A percentile compares a stretch with the other conserved stretches of the same genome.
Conservation (phyloP, 1,284 basidiomycete species). For the Ganoderma lucidum region DNA sequence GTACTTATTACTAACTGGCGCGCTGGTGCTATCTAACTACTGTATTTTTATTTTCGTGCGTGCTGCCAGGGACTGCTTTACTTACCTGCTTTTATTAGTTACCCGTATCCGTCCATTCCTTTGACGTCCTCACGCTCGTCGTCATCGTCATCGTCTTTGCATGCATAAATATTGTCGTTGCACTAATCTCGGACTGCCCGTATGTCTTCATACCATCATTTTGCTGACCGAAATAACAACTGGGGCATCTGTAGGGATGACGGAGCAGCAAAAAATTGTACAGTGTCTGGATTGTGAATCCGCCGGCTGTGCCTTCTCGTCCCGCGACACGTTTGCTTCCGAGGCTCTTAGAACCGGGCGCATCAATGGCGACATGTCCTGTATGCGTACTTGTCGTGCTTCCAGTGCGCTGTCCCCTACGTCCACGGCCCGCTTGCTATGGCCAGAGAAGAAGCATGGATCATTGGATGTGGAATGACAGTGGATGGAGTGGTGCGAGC, state of each 20-base stretch:
- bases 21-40: background rate
- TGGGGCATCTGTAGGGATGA: background rate
- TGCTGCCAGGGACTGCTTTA: background rate
- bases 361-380: background rate
- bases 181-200: constrained; percentile 17
- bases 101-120: background rate
- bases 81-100: background rate
- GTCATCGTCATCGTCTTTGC: background rate
- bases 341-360: background rate
- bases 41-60: background rate
- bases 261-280: background rate
- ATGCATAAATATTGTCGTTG: constrained; percentile 5
- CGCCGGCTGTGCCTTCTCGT: background rate
- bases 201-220: constrained; percentile 1
- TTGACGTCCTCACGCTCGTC: background rate
- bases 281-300: background rate
- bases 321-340: background rate
- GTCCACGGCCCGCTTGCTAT: background rate
- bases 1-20: background rate
- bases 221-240: background rate
- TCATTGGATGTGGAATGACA: no score
- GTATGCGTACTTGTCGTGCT: background rate
- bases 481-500: no score
- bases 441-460: no score
- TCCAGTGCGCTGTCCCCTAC: background rate